A percentile compares a stretch with the other conserved stretches of the same genome.
Conservation (phyloP, 768 basidiomycete genomes). For the Mrakia gelida region DNA sequence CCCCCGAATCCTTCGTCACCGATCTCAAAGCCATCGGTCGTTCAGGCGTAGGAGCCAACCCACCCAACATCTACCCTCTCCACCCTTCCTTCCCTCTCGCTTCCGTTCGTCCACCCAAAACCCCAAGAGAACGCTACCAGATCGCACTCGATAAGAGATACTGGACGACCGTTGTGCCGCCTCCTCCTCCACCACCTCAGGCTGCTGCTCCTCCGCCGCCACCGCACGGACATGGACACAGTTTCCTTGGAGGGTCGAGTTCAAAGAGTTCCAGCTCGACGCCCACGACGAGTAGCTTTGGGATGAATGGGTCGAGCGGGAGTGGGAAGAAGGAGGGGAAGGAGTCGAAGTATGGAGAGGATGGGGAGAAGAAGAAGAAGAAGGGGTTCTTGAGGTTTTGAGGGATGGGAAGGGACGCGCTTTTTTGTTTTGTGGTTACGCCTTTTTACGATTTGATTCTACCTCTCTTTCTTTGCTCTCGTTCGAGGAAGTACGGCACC, state of each 20-base stretch:
- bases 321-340: constrained; percentile 33
- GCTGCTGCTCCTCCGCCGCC: constrained; percentile 23
- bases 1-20: constrained; percentile 76
- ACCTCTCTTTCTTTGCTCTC: too few species aligned
- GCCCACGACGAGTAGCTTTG: neutral
- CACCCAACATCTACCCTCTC: constrained; percentile 41
- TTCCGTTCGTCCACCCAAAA: constrained; percentile 33
- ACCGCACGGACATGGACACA: constrained; percentile 18
- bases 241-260: neutral
- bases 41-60: constrained; percentile 67
- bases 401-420: too few species aligned
- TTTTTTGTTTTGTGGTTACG: too few species aligned
- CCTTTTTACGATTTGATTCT: too few species aligned
- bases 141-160: constrained; percentile 43
- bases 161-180: constrained; percentile 45
- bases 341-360: constrained; percentile 38
- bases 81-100: constrained; percentile 41
- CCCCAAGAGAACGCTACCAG: constrained; percentile 13
- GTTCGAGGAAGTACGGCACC: too few species aligned
- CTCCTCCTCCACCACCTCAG: constrained; percentile 35
- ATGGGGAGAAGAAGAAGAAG: constrained; percentile 33
- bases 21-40: constrained; percentile 83
- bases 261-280: neutral
- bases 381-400: constrained; percentile 26
- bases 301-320: neutral